A percentile compares a stretch with the other conserved stretches of the same genome.
These are phyloP conservation scores for Amanita exitialis DNA, from an alignment of 768 basidiomycete genomes.

Conservation along the genomic window DNA sequence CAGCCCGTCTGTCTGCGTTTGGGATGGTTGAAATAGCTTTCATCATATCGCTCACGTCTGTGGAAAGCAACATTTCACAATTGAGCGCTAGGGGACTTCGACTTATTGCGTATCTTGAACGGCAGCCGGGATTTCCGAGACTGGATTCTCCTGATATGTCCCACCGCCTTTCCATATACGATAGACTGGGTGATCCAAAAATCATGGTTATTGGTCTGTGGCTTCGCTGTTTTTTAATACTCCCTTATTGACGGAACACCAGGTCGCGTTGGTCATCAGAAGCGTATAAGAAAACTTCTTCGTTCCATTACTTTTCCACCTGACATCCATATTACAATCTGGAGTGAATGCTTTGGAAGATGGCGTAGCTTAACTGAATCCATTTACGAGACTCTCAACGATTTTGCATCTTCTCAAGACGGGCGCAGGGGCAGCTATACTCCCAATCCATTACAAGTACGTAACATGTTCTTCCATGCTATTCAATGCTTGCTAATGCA, in stretches of 20 bases:
- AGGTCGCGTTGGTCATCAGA: slow-evolving; percentile 78
- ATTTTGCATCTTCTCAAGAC: slow-evolving; percentile 18
- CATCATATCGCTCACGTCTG: slow-evolving; percentile 60
- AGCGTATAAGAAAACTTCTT: slow-evolving; percentile 64
- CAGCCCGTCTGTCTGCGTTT: slow-evolving; percentile 51
- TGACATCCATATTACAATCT: slow-evolving; percentile 65
- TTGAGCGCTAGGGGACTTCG: slow-evolving; percentile 63
- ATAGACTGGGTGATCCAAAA: slow-evolving; percentile 70
- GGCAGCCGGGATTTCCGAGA: slow-evolving; percentile 45
- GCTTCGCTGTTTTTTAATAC: neutral
- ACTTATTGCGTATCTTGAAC: slow-evolving; percentile 56
- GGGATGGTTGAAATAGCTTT: slow-evolving; percentile 65
- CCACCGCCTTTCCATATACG: slow-evolving; percentile 62
- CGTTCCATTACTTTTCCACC: slow-evolving; percentile 53
- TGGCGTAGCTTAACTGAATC: slow-evolving; percentile 60
- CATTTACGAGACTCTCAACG: slow-evolving; percentile 30
- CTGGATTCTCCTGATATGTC: slow-evolving; percentile 48
- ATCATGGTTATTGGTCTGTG: slow-evolving; percentile 57
- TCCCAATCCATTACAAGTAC: slow-evolving; percentile 18
- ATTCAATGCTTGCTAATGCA: neutral
- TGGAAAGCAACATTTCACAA: slow-evolving; percentile 55
- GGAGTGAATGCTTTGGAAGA: slow-evolving; percentile 75
- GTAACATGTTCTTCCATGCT: slow-evolving; percentile 9
- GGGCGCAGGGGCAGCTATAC: slow-evolving; percentile 17
- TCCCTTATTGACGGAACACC: slow-evolving; percentile 4